phyloP scores from a whole-genome alignment of 176 grass and related monocot species.

The Hsuehochloa calcarea region DNA sequence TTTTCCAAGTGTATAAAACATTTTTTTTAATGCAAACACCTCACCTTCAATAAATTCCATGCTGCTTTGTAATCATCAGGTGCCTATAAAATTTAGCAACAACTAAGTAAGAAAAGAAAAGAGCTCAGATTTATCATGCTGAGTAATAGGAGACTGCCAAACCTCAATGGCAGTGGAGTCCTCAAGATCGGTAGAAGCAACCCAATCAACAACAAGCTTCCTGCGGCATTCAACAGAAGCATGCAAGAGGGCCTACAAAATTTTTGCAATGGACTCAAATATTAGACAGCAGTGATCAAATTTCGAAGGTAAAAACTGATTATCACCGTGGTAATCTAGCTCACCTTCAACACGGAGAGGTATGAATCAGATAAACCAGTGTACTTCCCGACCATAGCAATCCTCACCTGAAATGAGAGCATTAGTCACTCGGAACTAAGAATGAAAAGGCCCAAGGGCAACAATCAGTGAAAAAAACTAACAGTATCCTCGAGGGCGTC shows the following conservation, averaged over 20 bases:
- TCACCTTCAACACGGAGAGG: constrained; percentile 70
- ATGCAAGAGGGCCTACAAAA: constrained; percentile 66
- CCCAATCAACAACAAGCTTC: constrained; percentile 79
- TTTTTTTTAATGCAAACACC: background rate
- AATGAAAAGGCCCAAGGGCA: background rate
- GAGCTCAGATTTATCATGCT: background rate
- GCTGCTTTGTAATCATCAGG: constrained; percentile 61
- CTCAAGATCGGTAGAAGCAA: constrained; percentile 75
- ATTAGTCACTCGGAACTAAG: constrained; percentile 23
- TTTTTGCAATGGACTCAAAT: background rate
- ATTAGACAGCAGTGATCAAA: background rate
- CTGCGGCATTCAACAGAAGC: constrained; percentile 66
- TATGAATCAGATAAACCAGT: constrained; percentile 75
- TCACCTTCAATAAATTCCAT: constrained; percentile 67
- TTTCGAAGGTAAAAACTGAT: background rate
- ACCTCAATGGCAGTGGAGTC: constrained; percentile 61
- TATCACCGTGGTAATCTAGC: background rate
- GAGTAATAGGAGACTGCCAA: background rate
- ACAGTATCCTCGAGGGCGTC: constrained; percentile 66
- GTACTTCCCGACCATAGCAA: constrained; percentile 80
- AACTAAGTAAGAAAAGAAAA: constrained; percentile 25
- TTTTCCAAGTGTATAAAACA: background rate
- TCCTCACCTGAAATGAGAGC: constrained; percentile 49
- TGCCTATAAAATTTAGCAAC: constrained; percentile 42
- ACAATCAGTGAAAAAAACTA: constrained; percentile 9